Evolutionary conservation across 768 basidiomycete genomes (phyloP).

Genomic region (Hypholoma fasciculare): DNA sequence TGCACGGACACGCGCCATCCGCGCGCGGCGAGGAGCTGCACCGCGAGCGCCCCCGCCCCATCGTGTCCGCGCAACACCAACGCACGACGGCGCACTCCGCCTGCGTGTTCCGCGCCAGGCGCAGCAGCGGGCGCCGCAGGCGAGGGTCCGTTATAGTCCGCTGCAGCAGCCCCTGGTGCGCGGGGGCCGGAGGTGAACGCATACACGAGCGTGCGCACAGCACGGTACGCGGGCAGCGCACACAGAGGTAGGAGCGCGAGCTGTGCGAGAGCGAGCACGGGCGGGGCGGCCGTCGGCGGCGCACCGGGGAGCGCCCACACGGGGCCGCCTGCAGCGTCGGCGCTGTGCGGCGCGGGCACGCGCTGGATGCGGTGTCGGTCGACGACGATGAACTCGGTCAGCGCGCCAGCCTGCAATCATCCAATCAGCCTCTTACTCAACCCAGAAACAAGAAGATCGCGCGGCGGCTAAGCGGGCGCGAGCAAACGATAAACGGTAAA

Average conservation of each 20-base stretch:
- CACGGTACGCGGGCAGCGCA: constrained; percentile 82
- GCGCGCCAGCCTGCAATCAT: constrained; percentile 68
- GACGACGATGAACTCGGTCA: constrained; percentile 85
- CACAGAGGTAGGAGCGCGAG: constrained; percentile 79
- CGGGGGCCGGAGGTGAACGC: constrained; percentile 36
- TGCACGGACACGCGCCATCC: constrained; percentile 82
- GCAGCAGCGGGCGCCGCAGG: not conserved
- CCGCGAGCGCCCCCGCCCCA: constrained; percentile 73
- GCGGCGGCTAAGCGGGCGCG: too few species aligned
- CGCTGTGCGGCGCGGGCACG: constrained; percentile 57
- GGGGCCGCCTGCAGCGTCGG: constrained; percentile 24
- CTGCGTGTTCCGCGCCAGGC: not conserved
- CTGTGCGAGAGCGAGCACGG: constrained; percentile 57
- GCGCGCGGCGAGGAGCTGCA: constrained; percentile 69
- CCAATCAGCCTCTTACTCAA: not conserved
- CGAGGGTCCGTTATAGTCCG: not conserved
- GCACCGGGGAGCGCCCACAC: not conserved
- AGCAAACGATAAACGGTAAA: not conserved
- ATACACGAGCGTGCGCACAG: constrained; percentile 65
- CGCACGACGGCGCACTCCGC: constrained; percentile 27
- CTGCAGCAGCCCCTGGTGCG: not conserved
- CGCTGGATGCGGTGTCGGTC: constrained; percentile 79
- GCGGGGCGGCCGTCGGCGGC: not conserved
- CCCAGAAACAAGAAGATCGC: too few species aligned
- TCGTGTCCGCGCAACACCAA: constrained; percentile 77